Evolutionary conservation across 2,329 filamentous ascomycete genomes (phyloP).

Genomic region (Helotiales sp.): DNA sequence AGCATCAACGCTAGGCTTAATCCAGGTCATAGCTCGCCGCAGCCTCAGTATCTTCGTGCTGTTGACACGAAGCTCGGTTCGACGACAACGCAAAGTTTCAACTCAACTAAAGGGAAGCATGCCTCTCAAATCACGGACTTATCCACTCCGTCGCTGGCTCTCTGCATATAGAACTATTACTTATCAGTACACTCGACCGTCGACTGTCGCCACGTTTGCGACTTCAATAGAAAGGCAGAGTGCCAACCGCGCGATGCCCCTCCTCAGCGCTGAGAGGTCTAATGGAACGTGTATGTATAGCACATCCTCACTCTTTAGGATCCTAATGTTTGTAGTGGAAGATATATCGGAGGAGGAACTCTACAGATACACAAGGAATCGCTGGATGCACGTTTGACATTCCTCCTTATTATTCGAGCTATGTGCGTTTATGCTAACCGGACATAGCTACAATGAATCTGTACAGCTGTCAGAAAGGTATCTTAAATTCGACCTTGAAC

Average conservation of each 20-base stretch:
- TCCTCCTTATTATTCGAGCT: background rate
- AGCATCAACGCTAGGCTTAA: no score
- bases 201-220: background rate
- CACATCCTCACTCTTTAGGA: background rate
- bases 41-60: background rate
- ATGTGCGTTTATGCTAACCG: background rate
- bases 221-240: background rate
- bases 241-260: background rate
- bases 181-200: background rate
- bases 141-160: background rate
- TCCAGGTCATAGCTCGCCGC: no score
- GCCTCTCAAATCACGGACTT: background rate
- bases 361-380: slow-evolving; percentile 7
- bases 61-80: no score
- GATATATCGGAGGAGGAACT: slow-evolving; percentile 28
- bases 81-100: background rate
- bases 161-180: background rate
- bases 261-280: background rate
- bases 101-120: background rate
- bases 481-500: slow-evolving; percentile 36
- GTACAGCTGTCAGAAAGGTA: slow-evolving; percentile 29
- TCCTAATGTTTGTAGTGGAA: background rate
- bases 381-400: background rate
- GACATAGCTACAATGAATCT: background rate
- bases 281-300: background rate